phyloP scores from a whole-genome alignment of 345 rosid species.

The Toxicodendron radicans region DNA sequence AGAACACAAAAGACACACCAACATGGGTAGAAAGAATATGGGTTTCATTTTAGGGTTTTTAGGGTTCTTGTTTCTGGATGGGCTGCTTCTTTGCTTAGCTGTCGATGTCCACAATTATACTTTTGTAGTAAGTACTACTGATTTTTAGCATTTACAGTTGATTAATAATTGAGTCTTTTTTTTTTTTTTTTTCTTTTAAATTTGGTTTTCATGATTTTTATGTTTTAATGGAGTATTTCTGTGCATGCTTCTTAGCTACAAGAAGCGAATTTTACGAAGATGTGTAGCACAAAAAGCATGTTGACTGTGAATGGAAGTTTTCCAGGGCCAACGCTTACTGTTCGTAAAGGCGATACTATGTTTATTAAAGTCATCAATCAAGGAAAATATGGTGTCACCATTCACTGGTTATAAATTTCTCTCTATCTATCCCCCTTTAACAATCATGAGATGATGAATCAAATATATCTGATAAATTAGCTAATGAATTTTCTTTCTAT shows the following conservation, averaged over 20 bases:
- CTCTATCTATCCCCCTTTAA: neutral
- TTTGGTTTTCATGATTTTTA: neutral
- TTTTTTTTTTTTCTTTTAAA: no score
- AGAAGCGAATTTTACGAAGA: constrained; percentile 8
- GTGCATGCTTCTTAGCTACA: constrained; percentile 2
- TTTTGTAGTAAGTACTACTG: constrained; percentile 1
- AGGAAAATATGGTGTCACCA: constrained; percentile 18
- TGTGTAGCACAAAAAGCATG: constrained; percentile 20
- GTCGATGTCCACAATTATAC: neutral
- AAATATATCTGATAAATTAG: neutral
- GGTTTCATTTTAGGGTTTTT: no score
- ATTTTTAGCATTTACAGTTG: no score
- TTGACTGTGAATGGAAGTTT: constrained; percentile 20
- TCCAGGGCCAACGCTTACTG: constrained; percentile 15
- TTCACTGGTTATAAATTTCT: constrained; percentile 12
- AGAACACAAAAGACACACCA: neutral
- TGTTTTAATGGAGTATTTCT: neutral
- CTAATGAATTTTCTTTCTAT: no score
- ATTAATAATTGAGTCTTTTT: no score
- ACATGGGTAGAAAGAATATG: neutral
- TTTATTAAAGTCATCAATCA: constrained; percentile 12
- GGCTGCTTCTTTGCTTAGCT: neutral
- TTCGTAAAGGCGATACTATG: constrained; percentile 15
- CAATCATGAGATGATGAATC: neutral
- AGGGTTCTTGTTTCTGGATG: neutral